Evolutionary conservation across 2,329 filamentous ascomycete genomes (phyloP), one percentile per base, ranked within the genome.

Genomic region (Penicillium sp.): DNA sequence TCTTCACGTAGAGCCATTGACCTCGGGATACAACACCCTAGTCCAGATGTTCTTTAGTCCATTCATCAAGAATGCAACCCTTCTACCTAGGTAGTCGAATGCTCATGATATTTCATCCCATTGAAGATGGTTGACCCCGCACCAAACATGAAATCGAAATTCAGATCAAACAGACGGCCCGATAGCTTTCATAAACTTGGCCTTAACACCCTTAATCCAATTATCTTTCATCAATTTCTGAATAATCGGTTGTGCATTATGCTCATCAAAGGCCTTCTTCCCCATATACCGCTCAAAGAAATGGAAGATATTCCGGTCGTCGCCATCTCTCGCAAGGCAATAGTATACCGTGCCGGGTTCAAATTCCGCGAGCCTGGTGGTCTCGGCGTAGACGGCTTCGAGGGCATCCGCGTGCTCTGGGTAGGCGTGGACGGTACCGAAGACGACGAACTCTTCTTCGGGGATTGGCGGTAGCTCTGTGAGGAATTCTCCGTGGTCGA

Each of bases 161-260:
- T 9, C 10, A 10, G 11, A 34, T 22, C 9, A 37, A 13, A 37
- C 35, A 6, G 18, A 47, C 26, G 38, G 34, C 10, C 38, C 16
- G 24, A 50, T 47, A 6, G 40, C 28, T 16, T 28, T 42, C 40
- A 35, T 26, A 37, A 50, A 50, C 16, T 50, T 50, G 6, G 48
- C 48, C 44, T 43, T 44, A 2, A 50, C 48, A 1, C 44, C 48
- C 6, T 18, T 35, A 2, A 50, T 44, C n/a, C 22, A 50, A 13
- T 50, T 37, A 38, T 50, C 48, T 2, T 14, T 37, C 37, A 50
- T 47, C 36, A 50, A 29, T 22, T 50, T 50, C 32, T 47, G 40
- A n/a, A 50, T 50, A 34, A 50, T 50, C 11, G 48, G 40, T 36
- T 50, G 49, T 5, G 41, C 39, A 38, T 51, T 48, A 38, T 51